Evolutionary conservation across 495 filamentous ascomycete genomes (phyloP).

Genomic region (Alectoria sarmentosa): DNA sequence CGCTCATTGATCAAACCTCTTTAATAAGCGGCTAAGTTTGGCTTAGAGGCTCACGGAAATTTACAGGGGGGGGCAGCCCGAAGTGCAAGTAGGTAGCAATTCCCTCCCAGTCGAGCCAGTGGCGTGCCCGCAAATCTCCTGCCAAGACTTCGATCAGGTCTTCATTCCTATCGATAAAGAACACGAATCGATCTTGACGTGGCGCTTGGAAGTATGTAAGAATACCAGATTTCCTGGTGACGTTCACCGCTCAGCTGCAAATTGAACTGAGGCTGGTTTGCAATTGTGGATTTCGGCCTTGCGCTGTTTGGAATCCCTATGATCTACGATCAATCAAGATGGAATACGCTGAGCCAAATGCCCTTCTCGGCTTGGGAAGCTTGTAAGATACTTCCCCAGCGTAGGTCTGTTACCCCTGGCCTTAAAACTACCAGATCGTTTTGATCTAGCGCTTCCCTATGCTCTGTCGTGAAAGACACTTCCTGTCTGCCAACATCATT

Average conservation of each 20-base stretch:
- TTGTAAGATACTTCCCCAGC: neutral
- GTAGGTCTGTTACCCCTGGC: neutral
- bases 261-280: neutral
- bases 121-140: too few relatives aligned
- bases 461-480: slow-evolving; percentile 9
- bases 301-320: neutral
- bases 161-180: slow-evolving; percentile 30
- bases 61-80: too few relatives aligned
- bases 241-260: neutral
- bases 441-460: slow-evolving; percentile 8
- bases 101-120: too few relatives aligned
- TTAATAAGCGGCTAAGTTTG: too few relatives aligned
- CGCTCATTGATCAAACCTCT: too few relatives aligned
- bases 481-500: slow-evolving; percentile 10
- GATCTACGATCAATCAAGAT: neutral
- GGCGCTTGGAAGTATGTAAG: neutral
- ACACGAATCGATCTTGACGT: neutral
- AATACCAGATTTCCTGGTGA: neutral
- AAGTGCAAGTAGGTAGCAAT: too few relatives aligned
- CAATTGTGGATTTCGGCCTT: slow-evolving; percentile 1
- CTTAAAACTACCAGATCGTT: neutral
- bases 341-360: neutral
- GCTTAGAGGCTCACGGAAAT: too few relatives aligned
- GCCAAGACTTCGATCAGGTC: slow-evolving; percentile 10
- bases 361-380: slow-evolving; percentile 4